Conservation (phyloP, 169 alveolate species). For the Plasmodium cynomolgi region DNA sequence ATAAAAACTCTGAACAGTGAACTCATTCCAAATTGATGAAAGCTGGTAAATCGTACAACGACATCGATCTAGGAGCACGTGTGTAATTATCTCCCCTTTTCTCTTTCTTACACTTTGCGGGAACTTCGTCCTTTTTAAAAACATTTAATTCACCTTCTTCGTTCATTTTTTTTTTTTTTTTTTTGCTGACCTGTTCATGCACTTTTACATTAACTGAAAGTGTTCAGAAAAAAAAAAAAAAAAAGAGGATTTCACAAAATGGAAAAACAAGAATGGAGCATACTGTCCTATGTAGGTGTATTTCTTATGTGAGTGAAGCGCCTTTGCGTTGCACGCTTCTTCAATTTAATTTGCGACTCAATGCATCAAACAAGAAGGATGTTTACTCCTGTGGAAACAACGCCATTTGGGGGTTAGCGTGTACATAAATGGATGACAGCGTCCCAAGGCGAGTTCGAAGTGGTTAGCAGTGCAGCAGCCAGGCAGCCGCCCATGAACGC, state of each 20-base stretch:
- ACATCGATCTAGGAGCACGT: not conserved
- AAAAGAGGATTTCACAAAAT: not conserved
- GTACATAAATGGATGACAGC: not conserved
- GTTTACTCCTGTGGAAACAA: not conserved
- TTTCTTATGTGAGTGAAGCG: not conserved
- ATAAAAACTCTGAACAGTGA: not conserved
- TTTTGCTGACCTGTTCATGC: constrained; percentile 15
- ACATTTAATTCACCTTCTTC: constrained; percentile 43
- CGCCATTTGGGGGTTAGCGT: not conserved
- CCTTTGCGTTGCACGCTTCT: not conserved
- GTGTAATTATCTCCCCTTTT: constrained; percentile 1
- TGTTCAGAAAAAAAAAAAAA: not conserved
- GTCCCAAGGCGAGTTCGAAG: not conserved
- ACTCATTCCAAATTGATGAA: not conserved
- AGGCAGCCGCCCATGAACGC: not conserved
- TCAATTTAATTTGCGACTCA: not conserved
- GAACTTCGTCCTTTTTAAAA: constrained; percentile 67
- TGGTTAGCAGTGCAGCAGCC: not conserved
- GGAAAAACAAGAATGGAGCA: not conserved
- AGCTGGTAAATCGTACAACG: not conserved
- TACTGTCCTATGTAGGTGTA: not conserved
- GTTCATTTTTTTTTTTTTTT: constrained; percentile 47
- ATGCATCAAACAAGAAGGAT: not conserved
- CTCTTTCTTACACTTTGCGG: constrained; percentile 74
- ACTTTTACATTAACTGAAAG: not conserved